A percentile compares a stretch with the other conserved stretches of the same genome.
Conservation (phyloP, 441 rosid species). For the Populus tomentosa region DNA sequence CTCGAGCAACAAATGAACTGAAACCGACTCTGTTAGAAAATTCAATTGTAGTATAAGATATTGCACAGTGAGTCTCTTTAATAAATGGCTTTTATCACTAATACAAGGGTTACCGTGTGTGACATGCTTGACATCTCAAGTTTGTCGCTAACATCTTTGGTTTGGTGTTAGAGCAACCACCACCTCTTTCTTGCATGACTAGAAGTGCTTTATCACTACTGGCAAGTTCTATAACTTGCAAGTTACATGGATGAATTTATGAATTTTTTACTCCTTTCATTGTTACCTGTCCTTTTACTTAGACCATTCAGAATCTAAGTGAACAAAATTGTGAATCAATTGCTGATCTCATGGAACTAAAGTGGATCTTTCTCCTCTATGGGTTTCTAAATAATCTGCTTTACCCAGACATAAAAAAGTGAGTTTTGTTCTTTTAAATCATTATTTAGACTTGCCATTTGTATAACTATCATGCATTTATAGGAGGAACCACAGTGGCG, state of each 20-base stretch:
- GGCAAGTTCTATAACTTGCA: background rate
- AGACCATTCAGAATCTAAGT: background rate
- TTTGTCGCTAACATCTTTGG: background rate
- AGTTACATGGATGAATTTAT: background rate
- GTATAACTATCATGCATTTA: conserved; percentile 7
- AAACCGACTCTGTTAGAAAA: background rate
- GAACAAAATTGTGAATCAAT: background rate
- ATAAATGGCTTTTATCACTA: background rate
- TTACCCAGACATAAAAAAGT: background rate
- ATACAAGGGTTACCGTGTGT: background rate
- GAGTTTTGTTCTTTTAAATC: background rate
- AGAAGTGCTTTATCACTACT: background rate
- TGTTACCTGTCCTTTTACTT: background rate
- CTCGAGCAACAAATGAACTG: background rate
- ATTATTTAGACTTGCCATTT: background rate
- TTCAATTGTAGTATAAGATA: background rate
- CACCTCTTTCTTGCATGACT: background rate
- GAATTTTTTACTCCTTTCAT: background rate
- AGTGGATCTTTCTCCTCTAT: background rate
- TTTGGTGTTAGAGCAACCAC: background rate
- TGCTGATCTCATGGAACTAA: background rate
- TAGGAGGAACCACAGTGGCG: conserved; percentile 19
- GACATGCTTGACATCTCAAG: background rate
- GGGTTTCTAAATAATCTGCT: background rate
- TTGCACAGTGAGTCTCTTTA: background rate